Conservation (phyloP, 257 asterid species). For the Plantago ovata region DNA sequence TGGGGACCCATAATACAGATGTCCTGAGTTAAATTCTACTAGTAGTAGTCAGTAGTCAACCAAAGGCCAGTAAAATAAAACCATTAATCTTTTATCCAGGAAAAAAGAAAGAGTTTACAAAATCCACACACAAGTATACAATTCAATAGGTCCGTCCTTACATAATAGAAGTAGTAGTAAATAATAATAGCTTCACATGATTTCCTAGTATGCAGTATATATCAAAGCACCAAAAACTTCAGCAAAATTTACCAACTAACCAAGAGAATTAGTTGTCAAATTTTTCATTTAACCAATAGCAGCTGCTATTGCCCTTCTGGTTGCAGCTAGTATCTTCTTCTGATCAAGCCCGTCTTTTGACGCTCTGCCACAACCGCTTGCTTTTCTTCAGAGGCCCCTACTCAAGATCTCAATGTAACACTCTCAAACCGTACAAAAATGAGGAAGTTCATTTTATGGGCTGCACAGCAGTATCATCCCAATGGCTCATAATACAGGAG, state of each 20-base stretch:
- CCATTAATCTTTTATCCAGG: background rate
- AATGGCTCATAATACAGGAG: background rate
- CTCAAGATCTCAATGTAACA: background rate
- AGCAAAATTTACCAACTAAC: background rate
- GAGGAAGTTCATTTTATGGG: background rate
- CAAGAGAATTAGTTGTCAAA: background rate
- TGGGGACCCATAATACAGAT: no score
- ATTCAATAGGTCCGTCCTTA: background rate
- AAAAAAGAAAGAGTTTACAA: background rate
- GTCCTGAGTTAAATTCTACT: no score
- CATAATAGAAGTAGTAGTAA: no score
- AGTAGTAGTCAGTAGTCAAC: no score
- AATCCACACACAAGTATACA: background rate
- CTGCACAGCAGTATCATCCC: background rate
- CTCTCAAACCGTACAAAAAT: background rate
- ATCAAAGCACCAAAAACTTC: background rate
- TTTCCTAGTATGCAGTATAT: slow-evolving; percentile 1
- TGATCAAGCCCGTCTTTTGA: background rate
- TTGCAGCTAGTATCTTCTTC: background rate
- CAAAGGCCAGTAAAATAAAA: no score
- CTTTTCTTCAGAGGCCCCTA: background rate
- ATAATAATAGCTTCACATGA: background rate
- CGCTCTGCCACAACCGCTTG: background rate
- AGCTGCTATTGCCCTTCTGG: background rate
- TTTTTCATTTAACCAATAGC: background rate